These are phyloP conservation scores for Puccinia polysora DNA, from an alignment of 1,284 basidiomycete genomes.

Conservation along the genomic window DNA sequence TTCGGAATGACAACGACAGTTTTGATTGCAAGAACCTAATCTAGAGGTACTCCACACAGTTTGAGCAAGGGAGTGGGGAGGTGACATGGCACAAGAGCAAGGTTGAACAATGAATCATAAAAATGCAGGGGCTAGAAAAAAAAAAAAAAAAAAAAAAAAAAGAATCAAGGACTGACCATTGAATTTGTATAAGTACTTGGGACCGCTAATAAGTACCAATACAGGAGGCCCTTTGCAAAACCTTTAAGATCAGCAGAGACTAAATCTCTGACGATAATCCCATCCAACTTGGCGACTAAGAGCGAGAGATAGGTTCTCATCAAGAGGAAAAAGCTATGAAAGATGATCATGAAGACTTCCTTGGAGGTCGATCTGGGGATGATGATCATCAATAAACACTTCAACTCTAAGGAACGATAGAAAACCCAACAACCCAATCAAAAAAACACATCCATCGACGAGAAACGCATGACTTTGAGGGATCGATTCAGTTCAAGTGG, in stretches of 20 bases:
- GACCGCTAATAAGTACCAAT: conserved; percentile 86
- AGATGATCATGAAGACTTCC: conserved; percentile 69
- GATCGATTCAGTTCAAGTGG: too few relatives aligned
- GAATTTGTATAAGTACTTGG: conserved; percentile 94
- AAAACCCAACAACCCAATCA: not conserved
- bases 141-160: not conserved
- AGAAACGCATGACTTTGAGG: not conserved
- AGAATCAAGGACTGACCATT: conserved; percentile 61
- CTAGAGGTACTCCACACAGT: conserved; percentile 54
- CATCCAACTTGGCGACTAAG: conserved; percentile 81
- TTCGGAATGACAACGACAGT: conserved; percentile 75
- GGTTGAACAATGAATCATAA: not conserved
- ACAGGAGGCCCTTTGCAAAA: conserved; percentile 72
- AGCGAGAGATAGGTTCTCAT: conserved; percentile 80
- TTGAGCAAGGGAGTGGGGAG: not conserved
- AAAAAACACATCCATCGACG: too few relatives aligned
- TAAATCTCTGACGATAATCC: conserved; percentile 79
- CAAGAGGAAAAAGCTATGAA: conserved; percentile 83
- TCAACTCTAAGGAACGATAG: conserved; percentile 57
- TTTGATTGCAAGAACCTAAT: conserved; percentile 87
- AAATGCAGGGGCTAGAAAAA: not conserved
- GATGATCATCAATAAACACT: conserved; percentile 69
- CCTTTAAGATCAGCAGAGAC: conserved; percentile 74
- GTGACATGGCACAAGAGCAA: not conserved
- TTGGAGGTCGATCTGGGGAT: conserved; percentile 65